Evolutionary conservation across 2,329 filamentous ascomycete genomes (phyloP).

Genomic region (Exserohilum turcica): DNA sequence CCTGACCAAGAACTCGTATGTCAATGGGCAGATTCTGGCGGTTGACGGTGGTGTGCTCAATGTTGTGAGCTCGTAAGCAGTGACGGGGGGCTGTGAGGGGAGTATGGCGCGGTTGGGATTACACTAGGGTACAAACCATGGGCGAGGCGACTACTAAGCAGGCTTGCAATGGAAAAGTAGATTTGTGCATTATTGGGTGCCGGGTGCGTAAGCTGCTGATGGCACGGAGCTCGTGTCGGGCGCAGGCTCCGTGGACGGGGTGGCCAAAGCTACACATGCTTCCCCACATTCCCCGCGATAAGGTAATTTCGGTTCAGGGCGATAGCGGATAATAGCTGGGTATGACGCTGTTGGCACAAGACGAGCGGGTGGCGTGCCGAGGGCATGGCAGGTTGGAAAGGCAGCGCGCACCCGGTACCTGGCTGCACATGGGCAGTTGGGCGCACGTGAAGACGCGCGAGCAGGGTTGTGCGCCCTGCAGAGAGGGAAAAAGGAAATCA

Average conservation of each 20-base stretch:
- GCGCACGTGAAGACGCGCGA: slow-evolving; percentile 16
- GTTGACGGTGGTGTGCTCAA: slow-evolving; percentile 59
- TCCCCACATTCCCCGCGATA: slow-evolving; percentile 21
- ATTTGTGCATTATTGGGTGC: neutral
- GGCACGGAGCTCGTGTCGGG: slow-evolving; percentile 6
- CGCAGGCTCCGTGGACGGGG: neutral
- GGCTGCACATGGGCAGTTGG: neutral
- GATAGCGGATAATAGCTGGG: slow-evolving; percentile 2
- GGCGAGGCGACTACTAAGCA: neutral
- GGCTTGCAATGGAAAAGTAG: neutral
- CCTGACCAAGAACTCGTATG: slow-evolving; percentile 56
- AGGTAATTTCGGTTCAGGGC: slow-evolving; percentile 4
- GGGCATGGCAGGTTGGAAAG: neutral
- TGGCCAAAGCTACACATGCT: slow-evolving; percentile 5
- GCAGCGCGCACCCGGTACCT: neutral
- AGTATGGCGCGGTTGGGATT: neutral
- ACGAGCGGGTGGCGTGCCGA: neutral
- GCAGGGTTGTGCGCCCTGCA: neutral
- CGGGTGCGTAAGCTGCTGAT: neutral
- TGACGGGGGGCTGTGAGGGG: neutral
- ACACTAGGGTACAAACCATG: neutral
- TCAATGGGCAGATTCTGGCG: slow-evolving; percentile 57
- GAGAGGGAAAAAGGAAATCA: neutral
- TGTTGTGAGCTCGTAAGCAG: slow-evolving; percentile 41
- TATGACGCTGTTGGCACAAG: slow-evolving; percentile 5